Base-by-base conservation (phyloP, 768 basidiomycete species). In the Tricholoma flavovirens region DNA sequence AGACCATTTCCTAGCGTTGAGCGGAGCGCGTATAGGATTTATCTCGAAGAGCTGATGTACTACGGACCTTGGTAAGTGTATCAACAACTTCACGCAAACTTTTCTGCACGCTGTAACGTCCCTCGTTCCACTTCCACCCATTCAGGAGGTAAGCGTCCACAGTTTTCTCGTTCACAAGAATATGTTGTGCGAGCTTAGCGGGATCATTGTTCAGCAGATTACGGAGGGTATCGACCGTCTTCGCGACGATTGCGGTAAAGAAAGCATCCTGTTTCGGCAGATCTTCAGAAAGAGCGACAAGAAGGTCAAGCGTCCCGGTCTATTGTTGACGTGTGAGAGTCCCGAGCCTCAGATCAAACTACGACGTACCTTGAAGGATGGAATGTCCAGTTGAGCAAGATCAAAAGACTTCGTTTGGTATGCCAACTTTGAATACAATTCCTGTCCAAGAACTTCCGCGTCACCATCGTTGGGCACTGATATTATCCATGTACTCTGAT, bases 401-500 rank as follows among this genome's bases (percentile, higher is more conserved):
- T 75, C 77, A 54, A 75, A 74, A 8, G 80, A 68, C 69, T 81
- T 85, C 14, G 82, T 78, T 56, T 81, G 80, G 26, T 82, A 75
- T 17, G 72, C 69, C 35, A 93, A 77, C 67, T 88, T 90, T 19
- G 82, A 68, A 9, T 76, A 64, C 15, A 92, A 65, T 59, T 90
- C 88, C 60, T 87, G 83, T 48, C 79, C 70, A 29, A 90, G 72
- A 5, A 86, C 84, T 57, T 90, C 89, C 0, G 91, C 79, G 64
- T 97, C 92, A 17, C 90, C 91, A 69, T 93, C 86, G 60, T 86
- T 81, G 11, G 95, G 95, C 2, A 91, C 83, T 42, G 93, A 79
- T 58, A 97, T 78, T 61, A 98, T 75, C 95, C 95, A 98, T 63
- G 93, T 95, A 60, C 90, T 89, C 70, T 95, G 87, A 77, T 97